These are phyloP conservation scores for Bryoglossum gracile DNA, from an alignment of 495 filamentous ascomycete genomes.

Conservation along the genomic window DNA sequence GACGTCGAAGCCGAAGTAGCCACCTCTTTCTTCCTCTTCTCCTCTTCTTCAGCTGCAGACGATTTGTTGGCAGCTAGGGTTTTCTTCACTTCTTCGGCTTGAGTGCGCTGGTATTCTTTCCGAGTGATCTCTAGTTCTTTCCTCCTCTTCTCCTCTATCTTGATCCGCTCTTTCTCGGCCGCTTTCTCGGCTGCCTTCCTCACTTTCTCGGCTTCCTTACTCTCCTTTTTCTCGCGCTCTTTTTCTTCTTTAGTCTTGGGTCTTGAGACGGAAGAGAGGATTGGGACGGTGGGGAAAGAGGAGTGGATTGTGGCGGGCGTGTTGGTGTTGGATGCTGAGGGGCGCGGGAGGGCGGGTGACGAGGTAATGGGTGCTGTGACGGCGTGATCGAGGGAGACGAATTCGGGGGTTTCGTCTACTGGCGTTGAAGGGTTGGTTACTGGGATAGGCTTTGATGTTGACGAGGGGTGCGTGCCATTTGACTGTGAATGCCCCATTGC, in stretches of 20 bases:
- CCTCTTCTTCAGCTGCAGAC: constrained; percentile 41
- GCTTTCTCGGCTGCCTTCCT: constrained; percentile 43
- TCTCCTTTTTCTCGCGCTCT: constrained; percentile 45
- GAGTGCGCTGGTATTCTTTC: constrained; percentile 43
- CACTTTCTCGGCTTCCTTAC: constrained; percentile 55
- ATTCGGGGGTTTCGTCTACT: constrained; percentile 44
- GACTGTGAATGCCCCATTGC: constrained; percentile 35
- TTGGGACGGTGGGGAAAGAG: constrained; percentile 2
- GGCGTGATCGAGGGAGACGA: constrained; percentile 49
- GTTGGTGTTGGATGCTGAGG: too few species aligned
- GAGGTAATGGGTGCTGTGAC: constrained; percentile 48
- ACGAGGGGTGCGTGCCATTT: constrained; percentile 33
- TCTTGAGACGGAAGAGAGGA: constrained; percentile 32
- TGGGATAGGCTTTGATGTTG: constrained; percentile 30
- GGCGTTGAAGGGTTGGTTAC: constrained; percentile 22
- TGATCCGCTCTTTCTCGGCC: constrained; percentile 57
- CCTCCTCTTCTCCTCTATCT: constrained; percentile 54
- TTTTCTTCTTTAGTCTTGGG: constrained; percentile 46
- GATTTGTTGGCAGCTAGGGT: constrained; percentile 51
- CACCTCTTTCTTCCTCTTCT: constrained; percentile 27
- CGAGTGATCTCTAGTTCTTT: constrained; percentile 52
- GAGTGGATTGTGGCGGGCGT: constrained; percentile 1
- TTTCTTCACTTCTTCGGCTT: constrained; percentile 51
- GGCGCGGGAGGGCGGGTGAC: constrained; percentile 19
- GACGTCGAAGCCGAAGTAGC: constrained; percentile 1